Base-by-base conservation (phyloP, 495 filamentous ascomycete genomes). In the Annulohypoxylon nitens region DNA sequence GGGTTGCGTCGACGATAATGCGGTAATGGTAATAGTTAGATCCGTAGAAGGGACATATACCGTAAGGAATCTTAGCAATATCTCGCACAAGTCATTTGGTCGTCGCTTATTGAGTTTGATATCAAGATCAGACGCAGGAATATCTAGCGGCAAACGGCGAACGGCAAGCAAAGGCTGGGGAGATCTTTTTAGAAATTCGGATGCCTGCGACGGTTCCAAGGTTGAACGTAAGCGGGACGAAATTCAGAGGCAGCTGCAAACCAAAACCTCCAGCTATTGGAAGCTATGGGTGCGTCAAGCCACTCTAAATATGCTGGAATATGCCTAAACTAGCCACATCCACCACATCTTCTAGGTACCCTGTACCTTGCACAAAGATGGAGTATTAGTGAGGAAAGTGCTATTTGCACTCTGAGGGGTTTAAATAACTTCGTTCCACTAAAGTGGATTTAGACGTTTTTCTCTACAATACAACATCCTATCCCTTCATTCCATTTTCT, bases 51-150 rank as follows among this genome's bases (percentile, higher is more conserved):
- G 57, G 58, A 58, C 9, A 41, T 11, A 60, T 58, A 48, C 33
- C 14, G 20, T 63, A 62, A 61, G 26, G 26, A 45, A 69, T 48
- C 34, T 67, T 59, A 67, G 47, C 39, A n/a, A 55, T 74, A 70
- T 70, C 39, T 74, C 20, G 41, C 20, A 37, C 67, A 61, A 55
- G 63, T 75, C 67, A 75, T 75, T 64, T 57, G 67, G 53, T 64
- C 72, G 45, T 45, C 61, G 60, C 53, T 36, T 34, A 34, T 50
- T 33, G 14, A 57, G 59, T 36, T 67, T 11, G 57, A 67, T 67
- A 30, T 30, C 30, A 30, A 30, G 71, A 57, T 37, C 30, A 45
- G 47, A 18, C 67, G 58, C 45, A 66, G 67, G 59, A 61, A 63
- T 62, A 67, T 58, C 58, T 36, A 59, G 58, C 43, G 18, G 36